Percentiles rank a stretch among this genome's conserved stretches.
Evolutionary conservation across 2,329 filamentous ascomycete genomes (phyloP).

Genomic region (Cordyceps cateniannulata): DNA sequence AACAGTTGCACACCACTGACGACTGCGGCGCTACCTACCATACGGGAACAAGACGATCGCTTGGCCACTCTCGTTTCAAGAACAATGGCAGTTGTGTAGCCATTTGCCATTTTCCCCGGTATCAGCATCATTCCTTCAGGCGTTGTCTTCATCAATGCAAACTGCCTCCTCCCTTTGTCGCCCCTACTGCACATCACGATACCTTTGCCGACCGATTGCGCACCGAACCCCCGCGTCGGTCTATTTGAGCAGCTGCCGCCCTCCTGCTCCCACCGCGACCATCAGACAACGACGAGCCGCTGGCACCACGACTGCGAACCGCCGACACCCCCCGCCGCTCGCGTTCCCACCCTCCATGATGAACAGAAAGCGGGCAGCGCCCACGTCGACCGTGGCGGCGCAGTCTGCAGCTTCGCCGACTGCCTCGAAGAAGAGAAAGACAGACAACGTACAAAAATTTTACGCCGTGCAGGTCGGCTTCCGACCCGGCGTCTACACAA

Average conservation of each 20-base stretch:
- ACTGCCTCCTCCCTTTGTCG: slow-evolving; percentile 5
- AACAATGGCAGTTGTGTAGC: neutral
- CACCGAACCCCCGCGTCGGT: neutral
- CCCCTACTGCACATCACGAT: neutral
- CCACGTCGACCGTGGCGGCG: slow-evolving; percentile 14
- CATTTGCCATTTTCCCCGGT: neutral
- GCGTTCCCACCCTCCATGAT: slow-evolving; percentile 15
- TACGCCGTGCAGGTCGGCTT: slow-evolving; percentile 56
- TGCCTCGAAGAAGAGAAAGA: slow-evolving; percentile 41
- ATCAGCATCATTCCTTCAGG: slow-evolving; percentile 1
- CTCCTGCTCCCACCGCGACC: neutral
- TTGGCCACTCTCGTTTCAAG: neutral
- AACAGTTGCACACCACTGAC: slow-evolving; percentile 1
- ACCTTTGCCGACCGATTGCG: neutral
- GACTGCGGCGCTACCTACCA: neutral
- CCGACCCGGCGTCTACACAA: slow-evolving; percentile 54
- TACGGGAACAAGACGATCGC: neutral
- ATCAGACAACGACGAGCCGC: neutral
- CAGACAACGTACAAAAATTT: slow-evolving; percentile 46
- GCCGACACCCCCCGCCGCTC: neutral
- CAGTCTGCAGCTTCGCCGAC: slow-evolving; percentile 14
- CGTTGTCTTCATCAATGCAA: slow-evolving; percentile 8
- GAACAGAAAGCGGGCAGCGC: slow-evolving; percentile 25
- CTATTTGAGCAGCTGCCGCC: neutral
- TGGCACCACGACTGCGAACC: neutral